Percentiles rank a stretch among this genome's conserved stretches.
phyloP scores from a whole-genome alignment of 2,329 filamentous ascomycete genomes.

The Tolypocladium cylindrosporum region DNA sequence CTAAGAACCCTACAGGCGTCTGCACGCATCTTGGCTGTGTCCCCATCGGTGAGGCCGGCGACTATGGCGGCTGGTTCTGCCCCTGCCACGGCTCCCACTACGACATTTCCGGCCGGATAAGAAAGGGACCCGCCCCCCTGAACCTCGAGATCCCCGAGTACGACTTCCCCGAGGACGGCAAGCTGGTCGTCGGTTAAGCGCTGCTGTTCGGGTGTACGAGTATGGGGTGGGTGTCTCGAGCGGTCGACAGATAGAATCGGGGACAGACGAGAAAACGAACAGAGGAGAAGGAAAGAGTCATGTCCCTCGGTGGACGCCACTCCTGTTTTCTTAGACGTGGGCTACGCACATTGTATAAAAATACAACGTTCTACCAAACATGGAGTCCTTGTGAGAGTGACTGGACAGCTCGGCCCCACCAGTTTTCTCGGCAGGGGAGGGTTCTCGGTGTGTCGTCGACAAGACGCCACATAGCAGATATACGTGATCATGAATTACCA shows the following conservation, averaged over 20 bases:
- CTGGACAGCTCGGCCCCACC: not conserved
- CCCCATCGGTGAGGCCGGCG: slow-evolving; percentile 95
- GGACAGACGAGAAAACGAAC: slow-evolving; percentile 7
- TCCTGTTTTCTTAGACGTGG: slow-evolving; percentile 25
- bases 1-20: slow-evolving; percentile 53
- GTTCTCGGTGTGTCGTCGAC: not conserved
- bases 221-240: slow-evolving; percentile 3
- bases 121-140: slow-evolving; percentile 92
- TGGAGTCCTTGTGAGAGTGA: not conserved
- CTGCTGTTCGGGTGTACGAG: slow-evolving; percentile 8
- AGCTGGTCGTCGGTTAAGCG: slow-evolving; percentile 83
- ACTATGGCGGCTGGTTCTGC: slow-evolving; percentile 99
- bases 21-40: slow-evolving; percentile 99
- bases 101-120: slow-evolving; percentile 97
- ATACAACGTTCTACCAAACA: slow-evolving; percentile 20
- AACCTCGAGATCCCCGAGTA: slow-evolving; percentile 94
- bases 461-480: not conserved
- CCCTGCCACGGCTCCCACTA: slow-evolving; percentile 99
- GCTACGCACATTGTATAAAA: slow-evolving; percentile 26
- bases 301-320: slow-evolving; percentile 12
- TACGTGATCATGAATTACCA: not conserved
- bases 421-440: too few relatives aligned
- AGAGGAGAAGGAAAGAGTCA: not conserved
- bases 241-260: slow-evolving; percentile 8
- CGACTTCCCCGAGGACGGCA: slow-evolving; percentile 84